Conservation (phyloP, 2,329 filamentous ascomycete genomes). For the Xylariaceae sp. region DNA sequence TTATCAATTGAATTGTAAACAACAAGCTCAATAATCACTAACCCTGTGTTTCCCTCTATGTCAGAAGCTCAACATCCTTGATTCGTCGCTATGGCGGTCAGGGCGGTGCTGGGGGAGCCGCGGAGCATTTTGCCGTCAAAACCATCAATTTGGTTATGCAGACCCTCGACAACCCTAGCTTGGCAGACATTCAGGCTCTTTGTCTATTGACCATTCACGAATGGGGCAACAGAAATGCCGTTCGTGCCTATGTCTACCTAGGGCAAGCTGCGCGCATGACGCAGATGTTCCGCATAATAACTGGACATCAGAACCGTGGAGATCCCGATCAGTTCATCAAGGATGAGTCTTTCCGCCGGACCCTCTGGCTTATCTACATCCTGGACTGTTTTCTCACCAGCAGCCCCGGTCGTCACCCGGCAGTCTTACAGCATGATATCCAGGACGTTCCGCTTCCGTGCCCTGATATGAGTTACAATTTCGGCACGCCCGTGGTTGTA, state of each 20-base stretch:
- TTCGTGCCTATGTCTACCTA: constrained; percentile 60
- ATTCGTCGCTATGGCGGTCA: constrained; percentile 57
- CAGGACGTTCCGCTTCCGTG: constrained; percentile 55
- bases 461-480: constrained; percentile 60
- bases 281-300: constrained; percentile 60
- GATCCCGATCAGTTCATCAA: constrained; percentile 58
- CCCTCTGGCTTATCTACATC: constrained; percentile 60
- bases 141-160: constrained; percentile 54
- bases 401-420: constrained; percentile 56
- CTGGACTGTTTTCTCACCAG: constrained; percentile 60
- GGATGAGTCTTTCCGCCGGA: constrained; percentile 58
- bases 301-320: constrained; percentile 47
- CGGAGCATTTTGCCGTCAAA: constrained; percentile 58
- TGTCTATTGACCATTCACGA: constrained; percentile 60
- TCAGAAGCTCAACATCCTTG: constrained; percentile 51
- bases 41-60: constrained; percentile 8
- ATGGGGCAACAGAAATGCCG: constrained; percentile 59
- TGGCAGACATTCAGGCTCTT: constrained; percentile 58
- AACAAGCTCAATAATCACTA: not conserved
- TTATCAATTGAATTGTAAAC: not conserved
- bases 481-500: constrained; percentile 56
- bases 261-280: constrained; percentile 61
- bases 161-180: constrained; percentile 55
- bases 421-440: constrained; percentile 51
- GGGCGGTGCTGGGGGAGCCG: constrained; percentile 45